These are phyloP conservation scores for Neoascochyta sp. DNA, from an alignment of 2,329 filamentous ascomycete genomes.

Conservation along the genomic window DNA sequence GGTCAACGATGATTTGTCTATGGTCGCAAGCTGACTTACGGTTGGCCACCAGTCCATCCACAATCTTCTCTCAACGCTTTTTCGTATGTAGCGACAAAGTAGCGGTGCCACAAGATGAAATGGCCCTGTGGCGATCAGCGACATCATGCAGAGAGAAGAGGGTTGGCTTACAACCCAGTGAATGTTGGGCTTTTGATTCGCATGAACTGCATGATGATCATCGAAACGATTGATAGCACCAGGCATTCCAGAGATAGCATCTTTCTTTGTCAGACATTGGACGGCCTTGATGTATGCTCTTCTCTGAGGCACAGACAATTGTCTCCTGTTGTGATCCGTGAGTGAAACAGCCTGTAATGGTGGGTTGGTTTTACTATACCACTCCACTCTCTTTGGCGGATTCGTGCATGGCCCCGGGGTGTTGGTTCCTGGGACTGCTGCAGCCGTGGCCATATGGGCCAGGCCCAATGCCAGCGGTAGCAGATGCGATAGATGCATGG, in stretches of 20 bases:
- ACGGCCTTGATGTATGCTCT: constrained; percentile 24
- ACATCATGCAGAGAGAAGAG: constrained; percentile 14
- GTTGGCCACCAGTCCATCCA: constrained; percentile 22
- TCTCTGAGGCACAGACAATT: constrained; percentile 13
- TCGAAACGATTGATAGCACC: constrained; percentile 21
- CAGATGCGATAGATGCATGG: too few relatives aligned
- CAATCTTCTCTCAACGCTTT: constrained; percentile 21
- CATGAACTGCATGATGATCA: constrained; percentile 22
- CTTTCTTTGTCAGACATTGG: constrained; percentile 16
- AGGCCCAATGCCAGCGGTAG: too few relatives aligned
- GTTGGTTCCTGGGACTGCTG: too few relatives aligned
- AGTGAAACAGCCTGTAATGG: too few relatives aligned
- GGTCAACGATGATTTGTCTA: neutral
- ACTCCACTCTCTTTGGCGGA: too few relatives aligned
- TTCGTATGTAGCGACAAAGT: constrained; percentile 13
- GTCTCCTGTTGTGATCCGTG: too few relatives aligned
- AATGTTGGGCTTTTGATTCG: constrained; percentile 16
- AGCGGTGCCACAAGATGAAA: constrained; percentile 11
- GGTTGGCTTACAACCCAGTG: constrained; percentile 17
- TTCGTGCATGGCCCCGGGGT: too few relatives aligned
- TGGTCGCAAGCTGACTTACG: constrained; percentile 26
- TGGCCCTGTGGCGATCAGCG: constrained; percentile 26
- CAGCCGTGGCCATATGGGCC: too few relatives aligned
- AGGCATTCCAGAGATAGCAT: constrained; percentile 13
- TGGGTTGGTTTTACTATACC: too few relatives aligned